Evolutionary conservation across 441 rosid genomes (phyloP), one percentile per base, ranked within the genome.

Genomic region (Macaranga tanarius): DNA sequence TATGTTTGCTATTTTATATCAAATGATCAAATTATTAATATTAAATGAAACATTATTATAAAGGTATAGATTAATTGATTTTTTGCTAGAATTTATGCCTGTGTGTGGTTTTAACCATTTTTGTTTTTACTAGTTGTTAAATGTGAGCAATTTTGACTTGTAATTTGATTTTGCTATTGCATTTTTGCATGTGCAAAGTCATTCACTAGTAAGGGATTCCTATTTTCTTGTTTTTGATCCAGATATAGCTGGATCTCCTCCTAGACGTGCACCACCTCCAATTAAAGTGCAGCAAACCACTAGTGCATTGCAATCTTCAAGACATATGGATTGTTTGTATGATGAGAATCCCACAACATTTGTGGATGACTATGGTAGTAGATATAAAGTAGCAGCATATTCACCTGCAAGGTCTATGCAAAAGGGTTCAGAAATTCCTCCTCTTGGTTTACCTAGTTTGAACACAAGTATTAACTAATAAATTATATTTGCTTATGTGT

Each of bases 241-340:
- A 22, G 92, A 89, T 76, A 51, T 72, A 44, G 79, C 94, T 79
- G 94, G 98, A 40, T 95, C 99, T 76, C 98, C 99, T 76, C 98
- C 99, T 81, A 82, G 79, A 42, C 92, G 90, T 69, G 75, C 75
- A 65, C 96, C 96, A 66, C 97, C 98, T 72, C 82, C 79, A 38
- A 66, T 80, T 66, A 72, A 22, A 19, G 59, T 68, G 54, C 78
- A 71, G 52, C 79, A 40, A 63, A 62, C 81, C 38, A 66, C 67
- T 44, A 71, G 82, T 82, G 80, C 73, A 20, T 77, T 86, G 31
- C 63, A 54, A 45, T 74, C 84, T n/a, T 67, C 81, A 28, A 25
- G 73, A 63, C 72, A 66, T 67, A 50, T 15, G 74, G 86, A 76
- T 73, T 76, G 79, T 62, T 73, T 76, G 71, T 62, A 42, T 80